These are phyloP conservation scores for Trichoderma orchidacearum DNA, from an alignment of 495 filamentous ascomycete species.

Conservation along the genomic window DNA sequence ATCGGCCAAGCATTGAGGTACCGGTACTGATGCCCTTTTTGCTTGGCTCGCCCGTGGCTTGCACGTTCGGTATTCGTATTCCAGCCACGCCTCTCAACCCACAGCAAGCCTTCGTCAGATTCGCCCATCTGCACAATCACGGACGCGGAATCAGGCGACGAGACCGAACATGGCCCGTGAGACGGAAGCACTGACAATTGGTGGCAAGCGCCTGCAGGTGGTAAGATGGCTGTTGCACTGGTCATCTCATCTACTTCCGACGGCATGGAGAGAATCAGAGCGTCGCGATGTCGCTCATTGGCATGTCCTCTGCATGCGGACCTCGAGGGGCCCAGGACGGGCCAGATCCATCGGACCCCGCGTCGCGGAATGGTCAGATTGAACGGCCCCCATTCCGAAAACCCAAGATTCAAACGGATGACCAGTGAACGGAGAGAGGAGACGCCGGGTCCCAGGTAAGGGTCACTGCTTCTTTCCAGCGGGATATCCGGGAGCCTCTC, in stretches of 20 bases:
- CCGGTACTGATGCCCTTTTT: not conserved
- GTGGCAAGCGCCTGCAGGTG: not conserved
- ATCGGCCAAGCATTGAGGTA: not conserved
- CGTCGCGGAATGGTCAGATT: not conserved
- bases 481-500: not conserved
- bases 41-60: not conserved
- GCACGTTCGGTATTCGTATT: not conserved
- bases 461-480: not conserved
- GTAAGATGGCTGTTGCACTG: not conserved
- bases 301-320: not conserved
- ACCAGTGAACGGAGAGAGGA: not conserved
- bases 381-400: not conserved
- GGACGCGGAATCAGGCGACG: not conserved
- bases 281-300: not conserved
- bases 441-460: not conserved
- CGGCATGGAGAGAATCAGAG: not conserved
- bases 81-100: not conserved
- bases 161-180: not conserved
- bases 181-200: too few species aligned
- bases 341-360: not conserved
- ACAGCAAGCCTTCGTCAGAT: not conserved
- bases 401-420: not conserved
- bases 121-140: not conserved
- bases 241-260: not conserved
- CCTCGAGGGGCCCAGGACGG: not conserved